Conservation (phyloP, 306 rosid genomes). For the Cicer arietinum region DNA sequence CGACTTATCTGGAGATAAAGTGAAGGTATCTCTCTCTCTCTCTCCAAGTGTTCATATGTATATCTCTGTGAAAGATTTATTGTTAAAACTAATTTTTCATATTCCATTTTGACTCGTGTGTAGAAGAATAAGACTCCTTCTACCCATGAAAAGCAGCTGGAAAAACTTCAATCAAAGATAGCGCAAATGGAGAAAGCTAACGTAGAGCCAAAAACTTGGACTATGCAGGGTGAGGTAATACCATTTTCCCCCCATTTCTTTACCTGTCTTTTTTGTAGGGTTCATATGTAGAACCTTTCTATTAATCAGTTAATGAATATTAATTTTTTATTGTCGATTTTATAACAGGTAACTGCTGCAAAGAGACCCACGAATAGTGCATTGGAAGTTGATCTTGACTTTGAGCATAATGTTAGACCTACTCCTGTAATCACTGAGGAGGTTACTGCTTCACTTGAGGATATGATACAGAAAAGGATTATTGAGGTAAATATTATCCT, state of each 20-base stretch:
- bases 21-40: constrained; percentile 46
- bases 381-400: constrained; percentile 86
- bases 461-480: constrained; percentile 77
- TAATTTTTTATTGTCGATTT: constrained; percentile 32
- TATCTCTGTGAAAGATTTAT: not conserved
- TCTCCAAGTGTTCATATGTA: not conserved
- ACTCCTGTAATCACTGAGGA: constrained; percentile 92
- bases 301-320: constrained; percentile 5
- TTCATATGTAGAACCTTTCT: constrained; percentile 22
- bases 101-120: constrained; percentile 1
- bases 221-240: constrained; percentile 93
- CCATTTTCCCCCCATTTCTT: constrained; percentile 2
- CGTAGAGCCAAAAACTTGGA: constrained; percentile 83
- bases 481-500: constrained; percentile 62
- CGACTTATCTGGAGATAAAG: constrained; percentile 70
- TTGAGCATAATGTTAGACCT: constrained; percentile 89
- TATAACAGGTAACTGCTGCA: constrained; percentile 76
- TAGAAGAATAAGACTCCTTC: constrained; percentile 64
- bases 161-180: constrained; percentile 66
- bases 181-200: constrained; percentile 79
- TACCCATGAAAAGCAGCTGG: constrained; percentile 70
- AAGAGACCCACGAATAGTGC: constrained; percentile 91
- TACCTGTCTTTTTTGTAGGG: not conserved
- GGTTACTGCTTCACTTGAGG: constrained; percentile 81
- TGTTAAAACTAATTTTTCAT: constrained; percentile 22